Evolutionary conservation across 305 asterid species (phyloP).

Genomic region (Coffea humblotiana): DNA sequence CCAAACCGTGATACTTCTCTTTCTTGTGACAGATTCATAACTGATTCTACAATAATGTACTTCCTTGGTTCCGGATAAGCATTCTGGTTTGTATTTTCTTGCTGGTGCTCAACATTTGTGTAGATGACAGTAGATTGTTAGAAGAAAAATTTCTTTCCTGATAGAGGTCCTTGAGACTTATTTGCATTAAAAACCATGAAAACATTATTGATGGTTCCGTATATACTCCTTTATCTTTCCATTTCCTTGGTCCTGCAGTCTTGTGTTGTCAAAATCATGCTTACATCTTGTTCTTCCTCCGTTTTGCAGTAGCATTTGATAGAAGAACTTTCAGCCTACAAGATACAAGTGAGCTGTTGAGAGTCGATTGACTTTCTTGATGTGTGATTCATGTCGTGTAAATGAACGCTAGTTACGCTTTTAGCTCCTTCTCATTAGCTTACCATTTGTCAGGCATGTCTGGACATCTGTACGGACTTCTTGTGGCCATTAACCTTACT

Average conservation of each 20-base stretch:
- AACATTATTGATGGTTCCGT: background rate
- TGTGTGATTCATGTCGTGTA: conserved; percentile 28
- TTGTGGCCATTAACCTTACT: conserved; percentile 6
- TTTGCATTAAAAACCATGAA: background rate
- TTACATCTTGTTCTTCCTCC: background rate
- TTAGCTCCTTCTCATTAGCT: conserved; percentile 3
- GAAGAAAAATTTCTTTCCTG: background rate
- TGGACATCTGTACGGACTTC: conserved; percentile 6
- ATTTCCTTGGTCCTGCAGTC: background rate
- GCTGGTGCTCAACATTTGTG: background rate
- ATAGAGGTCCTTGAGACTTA: background rate
- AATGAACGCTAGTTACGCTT: conserved; percentile 24
- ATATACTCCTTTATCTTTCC: background rate
- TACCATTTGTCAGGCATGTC: conserved; percentile 9
- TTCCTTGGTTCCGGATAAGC: conserved; percentile 16
- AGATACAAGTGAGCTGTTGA: conserved; percentile 10
- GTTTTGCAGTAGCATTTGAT: conserved; percentile 20
- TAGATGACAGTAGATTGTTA: background rate
- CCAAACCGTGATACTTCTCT: background rate
- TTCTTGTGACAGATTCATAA: conserved; percentile 26
- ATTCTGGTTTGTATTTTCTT: background rate
- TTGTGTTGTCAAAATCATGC: background rate
- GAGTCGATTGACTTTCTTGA: conserved; percentile 20
- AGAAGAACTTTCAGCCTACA: conserved; percentile 8
- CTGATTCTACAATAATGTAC: conserved; percentile 10